phyloP scores from a whole-genome alignment of 352 stramenopile genomes.

The Phytophthora pini region DNA sequence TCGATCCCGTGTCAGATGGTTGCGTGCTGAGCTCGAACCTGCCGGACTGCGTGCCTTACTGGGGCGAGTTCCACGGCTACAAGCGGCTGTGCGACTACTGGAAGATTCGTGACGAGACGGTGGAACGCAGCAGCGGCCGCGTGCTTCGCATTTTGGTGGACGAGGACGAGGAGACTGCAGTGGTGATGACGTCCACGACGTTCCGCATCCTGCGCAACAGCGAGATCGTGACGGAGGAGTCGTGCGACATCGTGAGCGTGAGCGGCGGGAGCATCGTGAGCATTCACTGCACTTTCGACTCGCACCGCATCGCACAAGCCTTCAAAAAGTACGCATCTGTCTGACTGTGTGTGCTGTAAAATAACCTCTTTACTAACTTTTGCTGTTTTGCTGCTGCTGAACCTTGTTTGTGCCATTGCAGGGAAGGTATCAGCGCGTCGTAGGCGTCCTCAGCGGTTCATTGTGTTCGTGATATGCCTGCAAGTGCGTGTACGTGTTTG shows the following conservation, averaged over 20 bases:
- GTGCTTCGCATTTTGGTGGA: slow-evolving; percentile 86
- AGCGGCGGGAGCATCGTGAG: slow-evolving; percentile 76
- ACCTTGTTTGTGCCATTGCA: slow-evolving; percentile 30
- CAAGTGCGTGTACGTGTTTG: slow-evolving; percentile 38
- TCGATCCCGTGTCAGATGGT: slow-evolving; percentile 69
- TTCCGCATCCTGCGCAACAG: slow-evolving; percentile 89
- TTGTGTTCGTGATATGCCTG: slow-evolving; percentile 44
- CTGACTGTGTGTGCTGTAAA: slow-evolving; percentile 21
- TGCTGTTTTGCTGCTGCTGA: slow-evolving; percentile 25
- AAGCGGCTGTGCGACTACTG: slow-evolving; percentile 88
- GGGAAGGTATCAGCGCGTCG: slow-evolving; percentile 80
- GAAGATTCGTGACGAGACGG: slow-evolving; percentile 89
- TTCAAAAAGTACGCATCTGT: slow-evolving; percentile 77
- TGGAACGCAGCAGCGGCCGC: slow-evolving; percentile 82
- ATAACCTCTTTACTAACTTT: slow-evolving; percentile 14
- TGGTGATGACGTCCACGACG: slow-evolving; percentile 90
- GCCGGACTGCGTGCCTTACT: slow-evolving; percentile 86
- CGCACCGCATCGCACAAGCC: slow-evolving; percentile 79
- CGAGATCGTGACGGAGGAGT: slow-evolving; percentile 86
- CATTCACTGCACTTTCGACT: slow-evolving; percentile 91
- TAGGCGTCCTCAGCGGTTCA: slow-evolving; percentile 41
- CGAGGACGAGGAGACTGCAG: slow-evolving; percentile 86
- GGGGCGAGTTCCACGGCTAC: slow-evolving; percentile 90
- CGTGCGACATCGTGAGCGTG: slow-evolving; percentile 86
- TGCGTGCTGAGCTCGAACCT: slow-evolving; percentile 88